phyloP scores from a whole-genome alignment of 176 grass and related monocot genomes.

The Paspalum notatum region DNA sequence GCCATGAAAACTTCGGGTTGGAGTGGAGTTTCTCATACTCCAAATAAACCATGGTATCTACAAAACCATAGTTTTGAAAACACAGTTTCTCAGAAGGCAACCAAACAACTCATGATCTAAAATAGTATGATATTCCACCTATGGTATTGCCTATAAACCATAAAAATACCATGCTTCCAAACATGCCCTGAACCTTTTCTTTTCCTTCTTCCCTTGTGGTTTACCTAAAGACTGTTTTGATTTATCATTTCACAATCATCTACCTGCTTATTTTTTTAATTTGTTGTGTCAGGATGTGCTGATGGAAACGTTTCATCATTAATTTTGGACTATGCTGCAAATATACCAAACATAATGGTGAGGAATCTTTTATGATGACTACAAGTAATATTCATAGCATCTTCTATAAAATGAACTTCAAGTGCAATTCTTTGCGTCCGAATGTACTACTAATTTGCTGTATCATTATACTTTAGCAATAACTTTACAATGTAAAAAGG shows the following conservation, averaged over 20 bases:
- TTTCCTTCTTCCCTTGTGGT: background rate
- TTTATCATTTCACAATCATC: conserved; percentile 28
- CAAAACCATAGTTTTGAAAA: no score
- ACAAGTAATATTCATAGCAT: conserved; percentile 53
- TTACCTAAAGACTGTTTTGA: background rate
- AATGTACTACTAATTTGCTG: conserved; percentile 27
- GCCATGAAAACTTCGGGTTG: no score
- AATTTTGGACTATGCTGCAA: conserved; percentile 65
- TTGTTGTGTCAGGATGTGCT: conserved; percentile 54
- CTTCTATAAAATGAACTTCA: conserved; percentile 31
- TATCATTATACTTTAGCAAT: conserved; percentile 29
- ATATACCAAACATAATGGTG: conserved; percentile 73
- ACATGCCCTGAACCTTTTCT: background rate
- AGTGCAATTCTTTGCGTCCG: background rate
- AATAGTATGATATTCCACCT: no score
- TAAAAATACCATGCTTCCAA: no score
- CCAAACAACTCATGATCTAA: no score
- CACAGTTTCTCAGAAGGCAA: no score
- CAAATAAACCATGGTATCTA: no score
- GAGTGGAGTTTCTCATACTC: no score
- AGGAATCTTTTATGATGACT: conserved; percentile 47
- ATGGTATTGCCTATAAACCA: no score
- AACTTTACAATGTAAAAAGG: conserved; percentile 16
- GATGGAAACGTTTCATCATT: conserved; percentile 62
- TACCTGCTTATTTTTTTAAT: conserved; percentile 37